Evolutionary conservation across 2,329 filamentous ascomycete genomes (phyloP).

Genomic region (Colletotrichum noveboracense): DNA sequence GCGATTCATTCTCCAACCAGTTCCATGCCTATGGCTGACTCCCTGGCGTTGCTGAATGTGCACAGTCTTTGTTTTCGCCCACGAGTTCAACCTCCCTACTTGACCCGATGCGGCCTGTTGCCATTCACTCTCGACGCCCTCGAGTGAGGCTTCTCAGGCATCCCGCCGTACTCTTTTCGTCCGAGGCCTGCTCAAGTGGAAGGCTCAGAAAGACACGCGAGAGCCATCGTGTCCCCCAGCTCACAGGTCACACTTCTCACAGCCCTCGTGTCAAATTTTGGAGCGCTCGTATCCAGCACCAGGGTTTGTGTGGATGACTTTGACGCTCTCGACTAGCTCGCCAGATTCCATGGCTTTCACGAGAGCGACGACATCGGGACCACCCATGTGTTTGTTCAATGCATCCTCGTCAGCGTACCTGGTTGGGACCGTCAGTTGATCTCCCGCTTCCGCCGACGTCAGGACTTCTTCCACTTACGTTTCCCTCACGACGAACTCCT

Average conservation of each 20-base stretch:
- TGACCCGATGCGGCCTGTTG: not conserved
- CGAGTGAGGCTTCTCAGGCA: not conserved
- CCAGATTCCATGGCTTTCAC: slow-evolving; percentile 22
- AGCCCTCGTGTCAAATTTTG: not conserved
- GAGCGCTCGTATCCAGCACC: not conserved
- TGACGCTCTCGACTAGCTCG: not conserved
- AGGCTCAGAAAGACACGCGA: not conserved
- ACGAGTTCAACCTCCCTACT: slow-evolving; percentile 2
- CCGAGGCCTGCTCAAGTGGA: not conserved
- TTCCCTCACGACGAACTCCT: slow-evolving; percentile 30
- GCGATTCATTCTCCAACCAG: not conserved
- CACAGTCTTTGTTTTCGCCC: not conserved
- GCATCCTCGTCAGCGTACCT: slow-evolving; percentile 29
- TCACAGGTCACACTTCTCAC: not conserved
- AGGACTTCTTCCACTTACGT: slow-evolving; percentile 22
- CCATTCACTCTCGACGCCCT: not conserved
- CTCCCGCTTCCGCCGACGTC: not conserved
- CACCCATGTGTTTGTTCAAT: slow-evolving; percentile 26
- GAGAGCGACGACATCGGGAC: slow-evolving; percentile 24
- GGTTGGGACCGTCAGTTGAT: not conserved
- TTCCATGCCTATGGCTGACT: not conserved
- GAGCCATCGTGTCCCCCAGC: not conserved
- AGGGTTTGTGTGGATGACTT: not conserved
- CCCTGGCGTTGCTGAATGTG: not conserved
- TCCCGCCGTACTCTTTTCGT: not conserved